These are phyloP conservation scores for Metschnikowia lunata DNA, from an alignment of 805 yeast species.

Conservation along the genomic window DNA sequence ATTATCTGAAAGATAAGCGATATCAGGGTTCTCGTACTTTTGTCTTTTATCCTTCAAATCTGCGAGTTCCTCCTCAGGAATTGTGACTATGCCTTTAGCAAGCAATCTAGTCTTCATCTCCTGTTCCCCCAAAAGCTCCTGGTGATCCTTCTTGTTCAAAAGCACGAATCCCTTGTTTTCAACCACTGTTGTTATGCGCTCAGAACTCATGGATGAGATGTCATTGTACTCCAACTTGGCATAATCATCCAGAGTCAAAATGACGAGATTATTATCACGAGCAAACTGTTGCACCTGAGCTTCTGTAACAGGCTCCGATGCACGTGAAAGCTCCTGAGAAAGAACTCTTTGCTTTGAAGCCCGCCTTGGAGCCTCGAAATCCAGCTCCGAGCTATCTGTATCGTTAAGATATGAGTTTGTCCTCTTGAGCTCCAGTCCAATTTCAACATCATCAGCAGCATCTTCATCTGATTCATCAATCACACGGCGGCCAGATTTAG, in stretches of 20 bases:
- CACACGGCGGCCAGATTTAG: conserved; percentile 18
- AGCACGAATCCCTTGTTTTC: conserved; percentile 27
- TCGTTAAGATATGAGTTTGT: conserved; percentile 25
- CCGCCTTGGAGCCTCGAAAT: conserved; percentile 11
- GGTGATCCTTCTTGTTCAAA: conserved; percentile 25
- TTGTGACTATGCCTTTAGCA: conserved; percentile 30
- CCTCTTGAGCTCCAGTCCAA: conserved; percentile 9
- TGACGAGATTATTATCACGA: conserved; percentile 26
- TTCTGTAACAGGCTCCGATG: conserved; percentile 13
- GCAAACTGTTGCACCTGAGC: conserved; percentile 34
- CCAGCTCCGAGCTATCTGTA: conserved; percentile 28
- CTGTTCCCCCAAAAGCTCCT: conserved; percentile 26
- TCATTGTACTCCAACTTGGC: conserved; percentile 27
- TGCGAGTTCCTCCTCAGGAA: conserved; percentile 23
- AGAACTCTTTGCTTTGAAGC: conserved; percentile 13
- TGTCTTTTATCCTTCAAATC: conserved; percentile 12
- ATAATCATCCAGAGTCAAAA: conserved; percentile 30
- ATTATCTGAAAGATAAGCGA: conserved; percentile 20
- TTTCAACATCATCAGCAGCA: background rate
- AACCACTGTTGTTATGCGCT: conserved; percentile 20
- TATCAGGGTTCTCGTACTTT: conserved; percentile 20
- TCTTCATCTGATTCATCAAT: conserved; percentile 15
- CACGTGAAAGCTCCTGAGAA: conserved; percentile 16
- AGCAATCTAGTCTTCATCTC: conserved; percentile 31
- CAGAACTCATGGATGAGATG: conserved; percentile 20